Evolutionary conservation across 805 yeast species (phyloP).

Genomic region (baker's yeast (Saccharomyces cerevisiae)): DNA sequence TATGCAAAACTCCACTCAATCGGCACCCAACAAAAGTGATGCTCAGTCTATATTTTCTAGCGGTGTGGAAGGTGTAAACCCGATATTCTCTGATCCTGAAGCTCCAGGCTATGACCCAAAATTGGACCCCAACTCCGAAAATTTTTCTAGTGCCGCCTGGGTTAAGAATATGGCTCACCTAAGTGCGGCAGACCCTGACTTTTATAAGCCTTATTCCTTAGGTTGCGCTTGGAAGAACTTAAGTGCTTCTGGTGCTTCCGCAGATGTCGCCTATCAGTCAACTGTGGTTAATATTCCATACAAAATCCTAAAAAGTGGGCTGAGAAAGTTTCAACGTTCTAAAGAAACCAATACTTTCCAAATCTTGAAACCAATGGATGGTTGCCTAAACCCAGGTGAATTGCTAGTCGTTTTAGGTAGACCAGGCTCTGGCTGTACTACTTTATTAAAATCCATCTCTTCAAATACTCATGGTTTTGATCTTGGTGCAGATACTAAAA

Average conservation of each 20-base stretch:
- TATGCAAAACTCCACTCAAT: neutral
- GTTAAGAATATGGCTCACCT: slow-evolving; percentile 49
- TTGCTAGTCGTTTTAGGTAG: slow-evolving; percentile 56
- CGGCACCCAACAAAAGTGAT: neutral
- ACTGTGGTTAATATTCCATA: slow-evolving; percentile 42
- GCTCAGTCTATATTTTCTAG: slow-evolving; percentile 6
- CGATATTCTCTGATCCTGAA: slow-evolving; percentile 8
- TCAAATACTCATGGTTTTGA: slow-evolving; percentile 37
- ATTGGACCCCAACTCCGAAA: slow-evolving; percentile 50
- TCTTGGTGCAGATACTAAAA: slow-evolving; percentile 38
- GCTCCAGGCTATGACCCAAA: slow-evolving; percentile 32
- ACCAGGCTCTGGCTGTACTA: slow-evolving; percentile 71
- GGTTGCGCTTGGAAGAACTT: slow-evolving; percentile 53
- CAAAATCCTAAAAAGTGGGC: slow-evolving; percentile 11
- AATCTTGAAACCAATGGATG: slow-evolving; percentile 53
- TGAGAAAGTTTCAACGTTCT: slow-evolving; percentile 22
- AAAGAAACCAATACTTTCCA: slow-evolving; percentile 33
- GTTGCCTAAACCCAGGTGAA: slow-evolving; percentile 49
- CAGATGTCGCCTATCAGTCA: slow-evolving; percentile 58
- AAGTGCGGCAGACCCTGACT: slow-evolving; percentile 47
- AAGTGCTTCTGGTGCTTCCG: slow-evolving; percentile 52
- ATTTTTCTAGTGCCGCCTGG: slow-evolving; percentile 56
- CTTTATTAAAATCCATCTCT: slow-evolving; percentile 52
- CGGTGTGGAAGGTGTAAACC: slow-evolving; percentile 13
- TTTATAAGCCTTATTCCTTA: slow-evolving; percentile 47